Conservation (phyloP, 495 filamentous ascomycete genomes). For the Xylaria nigripes region DNA sequence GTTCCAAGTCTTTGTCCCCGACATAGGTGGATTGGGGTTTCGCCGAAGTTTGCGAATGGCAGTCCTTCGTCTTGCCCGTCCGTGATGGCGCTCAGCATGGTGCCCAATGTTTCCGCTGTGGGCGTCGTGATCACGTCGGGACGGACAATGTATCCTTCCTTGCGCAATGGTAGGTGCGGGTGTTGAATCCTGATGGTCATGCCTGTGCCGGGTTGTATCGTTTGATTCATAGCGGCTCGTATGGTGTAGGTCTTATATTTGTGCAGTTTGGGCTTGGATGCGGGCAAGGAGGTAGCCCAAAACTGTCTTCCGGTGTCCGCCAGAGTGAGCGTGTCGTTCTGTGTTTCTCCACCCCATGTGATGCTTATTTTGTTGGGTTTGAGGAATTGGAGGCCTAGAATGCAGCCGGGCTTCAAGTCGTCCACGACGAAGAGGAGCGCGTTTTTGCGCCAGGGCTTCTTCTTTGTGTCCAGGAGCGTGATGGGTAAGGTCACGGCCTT, state of each 20-base stretch:
- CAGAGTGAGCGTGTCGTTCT: neutral
- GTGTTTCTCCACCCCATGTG: neutral
- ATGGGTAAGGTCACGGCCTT: neutral
- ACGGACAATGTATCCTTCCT: neutral
- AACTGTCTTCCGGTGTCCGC: neutral
- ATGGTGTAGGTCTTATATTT: neutral
- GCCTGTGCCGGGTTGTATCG: neutral
- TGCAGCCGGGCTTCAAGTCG: neutral
- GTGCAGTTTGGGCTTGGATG: neutral
- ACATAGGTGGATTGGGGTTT: neutral
- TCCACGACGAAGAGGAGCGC: neutral
- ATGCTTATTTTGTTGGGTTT: neutral
- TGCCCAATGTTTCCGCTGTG: neutral
- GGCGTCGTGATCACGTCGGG: neutral
- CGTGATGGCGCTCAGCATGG: neutral
- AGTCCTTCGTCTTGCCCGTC: neutral
- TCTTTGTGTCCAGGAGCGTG: neutral
- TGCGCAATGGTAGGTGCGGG: neutral
- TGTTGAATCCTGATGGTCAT: neutral
- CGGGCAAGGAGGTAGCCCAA: neutral
- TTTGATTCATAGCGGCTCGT: neutral
- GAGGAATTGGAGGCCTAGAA: neutral
- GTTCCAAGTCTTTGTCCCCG: neutral
- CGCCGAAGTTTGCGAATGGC: neutral
- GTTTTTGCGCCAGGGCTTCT: neutral